Evolutionary conservation across 2,329 filamentous ascomycete genomes (phyloP), one percentile per base, ranked within the genome.

Genomic region (Zasmidium angulare): DNA sequence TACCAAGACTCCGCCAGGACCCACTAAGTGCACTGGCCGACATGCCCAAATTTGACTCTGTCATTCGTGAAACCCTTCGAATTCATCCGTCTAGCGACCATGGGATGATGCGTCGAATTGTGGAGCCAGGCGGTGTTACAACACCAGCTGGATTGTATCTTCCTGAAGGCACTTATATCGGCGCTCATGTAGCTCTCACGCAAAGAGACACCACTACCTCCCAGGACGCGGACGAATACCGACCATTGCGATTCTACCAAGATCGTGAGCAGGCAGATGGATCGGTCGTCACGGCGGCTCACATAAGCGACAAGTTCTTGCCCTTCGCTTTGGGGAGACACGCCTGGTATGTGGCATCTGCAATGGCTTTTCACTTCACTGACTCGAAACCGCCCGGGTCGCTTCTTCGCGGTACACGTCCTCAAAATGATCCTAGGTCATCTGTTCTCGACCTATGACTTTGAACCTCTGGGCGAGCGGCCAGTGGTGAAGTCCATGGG

Each of bases 371-470:
- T 14, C 36, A 10, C n/a, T 7, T 43, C n/a, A 17, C 36, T 43
- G 4, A 43, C n/a, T 9, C 4, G 36, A 43, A 9, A 19, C n/a
- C 9, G 36, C n/a, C 61, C 61, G 1, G 78, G 78, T 0, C 71
- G 78, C 1, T 80, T 79, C 73, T 79, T 79, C 59, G 78, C 78
- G 4, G 71, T 71, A 21, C 74, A 77, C 59, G 74, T 78, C 71
- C 76, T 80, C 66, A 80, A 80, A 67, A 66, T 79, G 63, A 73
- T 79, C 2, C 63, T 80, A n/a, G 73, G 74, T 1, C 64, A 75
- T 47, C 65, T 76, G 0, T 56, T 79, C 50, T 73, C 79, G 0
- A 74, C 71, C 26, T 78, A 78, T 62, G 77, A 79, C 6, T 47
- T 66, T 12, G 20, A 55, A 23, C 52, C 56, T n/a, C 49, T 58